Evolutionary conservation across 2,329 filamentous ascomycete species (phyloP), one percentile per base, ranked within the genome.

Genomic region (Fusarium hainanense): DNA sequence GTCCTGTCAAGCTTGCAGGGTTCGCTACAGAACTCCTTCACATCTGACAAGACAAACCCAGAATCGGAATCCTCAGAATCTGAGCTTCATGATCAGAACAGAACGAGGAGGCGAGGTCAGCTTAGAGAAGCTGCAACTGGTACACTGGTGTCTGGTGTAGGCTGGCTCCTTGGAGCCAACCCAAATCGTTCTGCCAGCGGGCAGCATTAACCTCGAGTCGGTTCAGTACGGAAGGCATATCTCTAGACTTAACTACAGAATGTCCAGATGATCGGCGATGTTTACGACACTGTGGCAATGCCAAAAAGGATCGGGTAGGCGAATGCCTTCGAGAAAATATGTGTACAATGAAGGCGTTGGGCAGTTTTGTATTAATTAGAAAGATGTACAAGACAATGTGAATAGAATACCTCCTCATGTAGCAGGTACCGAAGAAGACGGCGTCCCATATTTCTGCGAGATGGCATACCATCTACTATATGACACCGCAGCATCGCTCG

Each of bases 71-170:
- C 76, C 12, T 58, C 70, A 7, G 76, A 77, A 12, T 74, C 72
- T 27, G 73, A 70, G 28, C 56, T 59, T 6, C 59, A 69, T n/a
- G 77, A 77, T 34, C 74, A 77, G 9, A 69, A 76, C 62, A 83
- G 80, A 59, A 83, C 87, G 40, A 86, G 92, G 72, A 94, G 90
- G 82, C 85, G 93, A 71, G 93, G 95, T 77, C 90, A 91, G 78
- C 74, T 92, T 42, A 83, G 88, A 68, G 89, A 91, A 63, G 89
- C 85, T 37, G 89, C 90, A 11, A 88, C 90, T 58, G 89, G 88
- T n/a, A 89, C 89, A 3, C 77, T 92, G 48, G 89, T 90, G 4
- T 89, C 87, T 44, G 88, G 90, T 20, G 87, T 92, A 25, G 89
- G 90, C 0, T 92, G 90, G 90, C 77, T 92, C 48, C 85, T 92